A percentile compares a stretch with the other conserved stretches of the same genome.
phyloP scores from a whole-genome alignment of 129 eudicot genomes.

The Flaveria bidentis region DNA sequence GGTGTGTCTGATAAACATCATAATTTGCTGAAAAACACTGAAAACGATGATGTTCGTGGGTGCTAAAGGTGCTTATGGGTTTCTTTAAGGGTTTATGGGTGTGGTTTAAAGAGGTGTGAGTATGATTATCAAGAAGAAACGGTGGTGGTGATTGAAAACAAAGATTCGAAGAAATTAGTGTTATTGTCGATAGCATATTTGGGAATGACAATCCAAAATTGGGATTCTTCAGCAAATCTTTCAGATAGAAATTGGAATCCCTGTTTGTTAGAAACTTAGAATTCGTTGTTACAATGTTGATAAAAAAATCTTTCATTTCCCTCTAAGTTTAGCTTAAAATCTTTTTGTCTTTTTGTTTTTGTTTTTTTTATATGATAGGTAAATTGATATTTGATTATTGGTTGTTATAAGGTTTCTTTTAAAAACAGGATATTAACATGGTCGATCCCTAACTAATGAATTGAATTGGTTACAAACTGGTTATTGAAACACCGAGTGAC shows the following conservation, averaged over 20 bases:
- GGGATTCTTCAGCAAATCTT: conserved; percentile 19
- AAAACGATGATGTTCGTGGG: conserved; percentile 21
- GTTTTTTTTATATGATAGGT: too few species aligned
- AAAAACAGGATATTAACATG: too few species aligned
- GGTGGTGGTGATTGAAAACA: conserved; percentile 29
- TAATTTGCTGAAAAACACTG: conserved; percentile 5
- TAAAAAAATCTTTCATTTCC: too few species aligned
- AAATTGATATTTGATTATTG: too few species aligned
- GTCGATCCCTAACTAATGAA: too few species aligned
- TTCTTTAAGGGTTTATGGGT: conserved; percentile 28
- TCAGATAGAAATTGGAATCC: conserved; percentile 9
- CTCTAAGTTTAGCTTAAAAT: too few species aligned
- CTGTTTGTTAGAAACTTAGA: neutral
- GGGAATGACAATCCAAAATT: conserved; percentile 5
- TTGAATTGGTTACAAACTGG: too few species aligned
- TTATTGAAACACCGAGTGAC: too few species aligned
- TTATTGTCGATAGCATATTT: conserved; percentile 35
- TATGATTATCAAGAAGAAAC: conserved; percentile 29
- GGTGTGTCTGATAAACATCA: conserved; percentile 9
- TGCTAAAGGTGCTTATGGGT: conserved; percentile 7
- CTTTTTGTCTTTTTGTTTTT: too few species aligned
- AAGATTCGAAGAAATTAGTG: conserved; percentile 25
- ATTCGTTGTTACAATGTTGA: neutral
- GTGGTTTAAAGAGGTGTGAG: conserved; percentile 22
- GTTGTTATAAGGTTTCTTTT: too few species aligned